phyloP scores from a whole-genome alignment of 2,329 filamentous ascomycete species.

The Neofusicoccum laricinum region DNA sequence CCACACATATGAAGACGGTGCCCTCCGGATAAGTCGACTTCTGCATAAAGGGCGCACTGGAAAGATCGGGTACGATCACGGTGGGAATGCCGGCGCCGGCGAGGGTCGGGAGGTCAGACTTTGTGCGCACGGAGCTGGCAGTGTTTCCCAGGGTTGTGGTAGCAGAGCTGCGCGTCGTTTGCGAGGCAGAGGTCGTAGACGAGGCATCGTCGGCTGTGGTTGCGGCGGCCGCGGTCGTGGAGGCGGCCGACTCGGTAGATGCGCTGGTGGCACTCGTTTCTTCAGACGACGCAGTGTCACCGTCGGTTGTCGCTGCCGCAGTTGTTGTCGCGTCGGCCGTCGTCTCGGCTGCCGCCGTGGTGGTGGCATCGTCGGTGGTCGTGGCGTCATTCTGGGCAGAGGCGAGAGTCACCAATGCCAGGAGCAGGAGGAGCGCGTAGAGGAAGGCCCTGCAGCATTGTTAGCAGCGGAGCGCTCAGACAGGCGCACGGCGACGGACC shows the following conservation, averaged over 20 bases:
- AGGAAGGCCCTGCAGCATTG: background rate
- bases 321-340: constrained; percentile 20
- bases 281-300: constrained; percentile 19
- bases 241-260: constrained; percentile 4
- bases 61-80: constrained; percentile 75
- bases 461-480: background rate
- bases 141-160: constrained; percentile 20
- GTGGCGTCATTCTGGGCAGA: constrained; percentile 19
- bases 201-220: constrained; percentile 23
- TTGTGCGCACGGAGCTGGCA: constrained; percentile 24
- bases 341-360: constrained; percentile 18
- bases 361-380: constrained; percentile 18
- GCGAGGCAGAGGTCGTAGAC: constrained; percentile 23
- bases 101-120: constrained; percentile 52
- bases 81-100: constrained; percentile 61
- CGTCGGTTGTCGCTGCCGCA: constrained; percentile 8
- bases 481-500: background rate
- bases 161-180: constrained; percentile 19
- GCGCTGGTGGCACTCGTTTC: constrained; percentile 23
- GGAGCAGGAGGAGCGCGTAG: constrained; percentile 11
- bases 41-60: constrained; percentile 87
- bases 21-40: constrained; percentile 82
- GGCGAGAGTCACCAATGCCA: constrained; percentile 20
- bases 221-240: constrained; percentile 19
- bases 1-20: constrained; percentile 94